phyloP scores from a whole-genome alignment of 768 basidiomycete species.

The Leccinum obscurum region DNA sequence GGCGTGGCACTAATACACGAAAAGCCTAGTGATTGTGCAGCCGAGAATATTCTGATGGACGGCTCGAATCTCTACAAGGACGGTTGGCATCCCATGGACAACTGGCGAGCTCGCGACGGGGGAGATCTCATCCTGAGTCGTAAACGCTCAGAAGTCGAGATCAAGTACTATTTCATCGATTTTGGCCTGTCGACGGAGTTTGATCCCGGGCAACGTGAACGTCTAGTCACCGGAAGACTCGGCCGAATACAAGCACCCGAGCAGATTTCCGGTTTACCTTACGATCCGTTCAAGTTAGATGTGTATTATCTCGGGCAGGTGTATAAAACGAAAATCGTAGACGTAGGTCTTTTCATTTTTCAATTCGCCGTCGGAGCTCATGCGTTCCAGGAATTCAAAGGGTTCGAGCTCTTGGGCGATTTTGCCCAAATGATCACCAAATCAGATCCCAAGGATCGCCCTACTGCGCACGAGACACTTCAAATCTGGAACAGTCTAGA shows the following conservation, averaged over 20 bases:
- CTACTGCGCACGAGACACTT: background rate
- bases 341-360: slow-evolving; percentile 1
- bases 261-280: slow-evolving; percentile 18
- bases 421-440: slow-evolving; percentile 9
- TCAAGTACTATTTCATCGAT: slow-evolving; percentile 14
- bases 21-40: slow-evolving; percentile 25
- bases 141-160: slow-evolving; percentile 30
- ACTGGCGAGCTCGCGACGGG: slow-evolving; percentile 14
- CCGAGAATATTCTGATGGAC: slow-evolving; percentile 32
- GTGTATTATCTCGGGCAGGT: slow-evolving; percentile 30
- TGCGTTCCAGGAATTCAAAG: slow-evolving; percentile 3
- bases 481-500: slow-evolving; percentile 11
- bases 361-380: background rate
- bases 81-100: slow-evolving; percentile 26
- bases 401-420: background rate
- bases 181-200: slow-evolving; percentile 31
- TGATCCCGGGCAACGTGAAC: slow-evolving; percentile 4
- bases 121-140: slow-evolving; percentile 13
- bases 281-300: slow-evolving; percentile 34
- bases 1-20: rapidly evolving
- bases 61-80: slow-evolving; percentile 26
- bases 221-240: background rate
- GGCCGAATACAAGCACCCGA: slow-evolving; percentile 26
- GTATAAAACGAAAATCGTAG: slow-evolving; percentile 20
- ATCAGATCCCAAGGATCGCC: slow-evolving; percentile 7